Evolutionary conservation across 257 asterid genomes (phyloP).

Genomic region (Solanum chiquidenum): DNA sequence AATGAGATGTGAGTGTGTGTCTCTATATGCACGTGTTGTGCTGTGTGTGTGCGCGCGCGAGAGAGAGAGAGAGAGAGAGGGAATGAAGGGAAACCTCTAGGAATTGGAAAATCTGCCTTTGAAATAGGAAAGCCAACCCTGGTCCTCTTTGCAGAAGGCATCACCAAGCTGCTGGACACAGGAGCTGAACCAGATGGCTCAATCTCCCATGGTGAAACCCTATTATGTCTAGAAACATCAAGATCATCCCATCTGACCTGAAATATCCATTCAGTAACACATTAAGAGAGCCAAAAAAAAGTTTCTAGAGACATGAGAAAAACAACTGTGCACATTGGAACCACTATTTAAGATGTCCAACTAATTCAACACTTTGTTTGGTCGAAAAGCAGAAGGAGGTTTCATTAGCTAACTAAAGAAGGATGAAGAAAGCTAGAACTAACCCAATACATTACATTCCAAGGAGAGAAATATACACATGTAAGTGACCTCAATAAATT

Average conservation of each 20-base stretch:
- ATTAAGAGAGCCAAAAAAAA: background rate
- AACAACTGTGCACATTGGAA: background rate
- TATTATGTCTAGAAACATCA: constrained; percentile 54
- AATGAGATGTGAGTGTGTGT: background rate
- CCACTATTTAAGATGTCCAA: background rate
- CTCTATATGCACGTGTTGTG: background rate
- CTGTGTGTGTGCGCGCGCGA: background rate
- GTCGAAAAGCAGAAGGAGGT: background rate
- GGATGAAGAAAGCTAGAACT: background rate
- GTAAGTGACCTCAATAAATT: background rate
- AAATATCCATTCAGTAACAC: background rate
- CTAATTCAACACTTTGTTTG: background rate
- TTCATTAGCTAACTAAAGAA: background rate
- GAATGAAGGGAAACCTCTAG: constrained; percentile 30
- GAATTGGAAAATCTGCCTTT: constrained; percentile 40
- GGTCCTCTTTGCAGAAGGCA: constrained; percentile 69
- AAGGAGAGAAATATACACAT: background rate
- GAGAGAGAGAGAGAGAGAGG: background rate
- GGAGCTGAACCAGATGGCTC: constrained; percentile 56
- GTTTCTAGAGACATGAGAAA: background rate
- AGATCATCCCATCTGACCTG: constrained; percentile 97
- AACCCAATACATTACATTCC: background rate
- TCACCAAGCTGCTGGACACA: constrained; percentile 45
- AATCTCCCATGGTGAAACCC: constrained; percentile 99
- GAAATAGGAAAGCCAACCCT: constrained; percentile 50